Conservation (phyloP, 1,284 basidiomycete species). For the Inonotus hispidus region DNA sequence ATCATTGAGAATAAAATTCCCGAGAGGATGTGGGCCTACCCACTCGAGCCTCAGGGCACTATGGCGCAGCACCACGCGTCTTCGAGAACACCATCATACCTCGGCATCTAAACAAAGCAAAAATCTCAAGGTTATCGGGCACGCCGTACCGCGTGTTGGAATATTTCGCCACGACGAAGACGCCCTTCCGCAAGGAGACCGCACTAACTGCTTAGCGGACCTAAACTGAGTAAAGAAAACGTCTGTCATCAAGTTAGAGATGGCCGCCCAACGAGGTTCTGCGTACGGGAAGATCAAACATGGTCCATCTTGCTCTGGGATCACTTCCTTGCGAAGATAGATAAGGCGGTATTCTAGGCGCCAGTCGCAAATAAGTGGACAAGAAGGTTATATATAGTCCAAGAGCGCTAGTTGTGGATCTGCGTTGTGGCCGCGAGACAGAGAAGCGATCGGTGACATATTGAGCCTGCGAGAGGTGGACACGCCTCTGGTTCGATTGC, state of each 20-base stretch:
- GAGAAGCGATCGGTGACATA: neutral
- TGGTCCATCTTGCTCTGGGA: too few relatives aligned
- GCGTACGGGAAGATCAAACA: too few relatives aligned
- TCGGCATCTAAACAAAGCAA: neutral
- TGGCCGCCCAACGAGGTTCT: neutral
- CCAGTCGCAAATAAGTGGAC: neutral
- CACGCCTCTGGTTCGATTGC: neutral
- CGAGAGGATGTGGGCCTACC: too few relatives aligned
- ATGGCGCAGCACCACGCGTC: neutral
- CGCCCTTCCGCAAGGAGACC: neutral
- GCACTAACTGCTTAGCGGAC: neutral
- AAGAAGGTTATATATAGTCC: neutral
- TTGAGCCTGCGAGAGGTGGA: neutral
- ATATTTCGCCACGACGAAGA: neutral
- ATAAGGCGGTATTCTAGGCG: too few relatives aligned
- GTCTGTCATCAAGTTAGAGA: neutral
- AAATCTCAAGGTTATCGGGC: neutral
- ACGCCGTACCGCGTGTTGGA: neutral
- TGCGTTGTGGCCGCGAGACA: neutral
- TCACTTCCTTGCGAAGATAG: too few relatives aligned
- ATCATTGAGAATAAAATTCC: too few relatives aligned
- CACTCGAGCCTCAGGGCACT: neutral
- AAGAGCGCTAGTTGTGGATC: neutral
- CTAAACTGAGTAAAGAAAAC: neutral
- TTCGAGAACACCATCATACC: neutral